These are phyloP conservation scores for Tylopilus felleus DNA, from an alignment of 768 basidiomycete species.

Conservation along the genomic window DNA sequence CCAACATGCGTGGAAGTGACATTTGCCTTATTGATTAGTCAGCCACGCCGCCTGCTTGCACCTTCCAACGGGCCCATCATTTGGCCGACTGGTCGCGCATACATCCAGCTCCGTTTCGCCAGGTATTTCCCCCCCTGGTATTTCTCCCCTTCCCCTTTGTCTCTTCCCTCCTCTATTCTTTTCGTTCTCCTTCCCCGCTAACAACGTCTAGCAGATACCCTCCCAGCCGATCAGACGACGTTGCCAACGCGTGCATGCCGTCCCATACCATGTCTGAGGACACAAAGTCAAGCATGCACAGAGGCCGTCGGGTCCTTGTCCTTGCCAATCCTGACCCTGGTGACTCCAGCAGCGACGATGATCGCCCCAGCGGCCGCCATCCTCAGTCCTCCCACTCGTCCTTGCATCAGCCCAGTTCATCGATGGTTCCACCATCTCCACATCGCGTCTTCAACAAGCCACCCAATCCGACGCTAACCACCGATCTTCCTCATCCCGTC, in stretches of 20 bases:
- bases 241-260: constrained; percentile 31
- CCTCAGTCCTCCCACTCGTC: constrained; percentile 27
- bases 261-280: constrained; percentile 58
- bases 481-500: constrained; percentile 33
- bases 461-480: constrained; percentile 33
- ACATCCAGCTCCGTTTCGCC: constrained; percentile 23
- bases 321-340: constrained; percentile 62
- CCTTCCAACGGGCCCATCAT: constrained; percentile 27
- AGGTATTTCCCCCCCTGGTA: constrained; percentile 11
- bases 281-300: constrained; percentile 37
- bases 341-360: constrained; percentile 39
- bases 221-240: constrained; percentile 22
- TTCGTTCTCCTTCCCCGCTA: background rate
- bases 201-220: constrained; percentile 2
- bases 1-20: constrained; percentile 9
- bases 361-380: constrained; percentile 26
- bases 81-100: constrained; percentile 27
- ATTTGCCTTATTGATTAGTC: constrained; percentile 31
- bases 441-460: constrained; percentile 20
- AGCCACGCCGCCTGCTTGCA: constrained; percentile 24
- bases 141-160: background rate
- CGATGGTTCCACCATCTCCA: constrained; percentile 21
- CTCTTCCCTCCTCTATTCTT: background rate
- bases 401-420: constrained; percentile 23
- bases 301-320: constrained; percentile 44